Percentiles rank a stretch among this genome's conserved stretches.
These are phyloP conservation scores for Sporisorium sorghi DNA, from an alignment of 1,284 basidiomycete species.

Conservation along the genomic window DNA sequence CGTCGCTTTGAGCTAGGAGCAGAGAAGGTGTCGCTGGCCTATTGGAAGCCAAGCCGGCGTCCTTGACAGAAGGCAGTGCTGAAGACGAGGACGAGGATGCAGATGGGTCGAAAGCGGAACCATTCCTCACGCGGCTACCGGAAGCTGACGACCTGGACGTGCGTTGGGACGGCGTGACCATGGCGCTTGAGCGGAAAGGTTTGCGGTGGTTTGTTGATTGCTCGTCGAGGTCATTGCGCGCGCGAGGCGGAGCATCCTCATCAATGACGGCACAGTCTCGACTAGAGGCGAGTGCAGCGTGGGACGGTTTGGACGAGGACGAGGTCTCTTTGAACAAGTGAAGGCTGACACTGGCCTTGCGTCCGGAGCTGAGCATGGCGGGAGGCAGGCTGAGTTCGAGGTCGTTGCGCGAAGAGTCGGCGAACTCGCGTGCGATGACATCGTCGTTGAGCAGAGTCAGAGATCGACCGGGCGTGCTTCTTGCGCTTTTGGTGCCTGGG, in stretches of 20 bases:
- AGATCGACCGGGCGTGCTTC: conserved; percentile 51
- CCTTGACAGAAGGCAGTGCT: conserved; percentile 8
- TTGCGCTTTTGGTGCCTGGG: conserved; percentile 44
- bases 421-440: conserved; percentile 20
- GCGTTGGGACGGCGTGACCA: conserved; percentile 17
- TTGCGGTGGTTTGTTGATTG: conserved; percentile 15
- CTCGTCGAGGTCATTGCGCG: conserved; percentile 13
- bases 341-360: conserved; percentile 62
- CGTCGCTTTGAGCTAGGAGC: conserved; percentile 27
- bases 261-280: conserved; percentile 30
- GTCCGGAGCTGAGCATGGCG: conserved; percentile 57
- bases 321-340: conserved; percentile 65
- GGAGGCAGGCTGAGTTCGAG: conserved; percentile 51
- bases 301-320: conserved; percentile 41
- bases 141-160: conserved; percentile 11
- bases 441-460: conserved; percentile 30
- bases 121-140: conserved; percentile 5
- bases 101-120: not conserved
- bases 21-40: conserved; percentile 46
- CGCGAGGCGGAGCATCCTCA: conserved; percentile 10
- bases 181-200: conserved; percentile 22
- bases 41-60: conserved; percentile 3
- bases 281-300: conserved; percentile 25
- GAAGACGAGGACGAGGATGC: conserved; percentile 3
- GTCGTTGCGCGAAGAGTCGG: conserved; percentile 28